A percentile compares a stretch with the other conserved stretches of the same genome.
Conservation (phyloP, 495 filamentous ascomycete species). For the Monascus purpureus region DNA sequence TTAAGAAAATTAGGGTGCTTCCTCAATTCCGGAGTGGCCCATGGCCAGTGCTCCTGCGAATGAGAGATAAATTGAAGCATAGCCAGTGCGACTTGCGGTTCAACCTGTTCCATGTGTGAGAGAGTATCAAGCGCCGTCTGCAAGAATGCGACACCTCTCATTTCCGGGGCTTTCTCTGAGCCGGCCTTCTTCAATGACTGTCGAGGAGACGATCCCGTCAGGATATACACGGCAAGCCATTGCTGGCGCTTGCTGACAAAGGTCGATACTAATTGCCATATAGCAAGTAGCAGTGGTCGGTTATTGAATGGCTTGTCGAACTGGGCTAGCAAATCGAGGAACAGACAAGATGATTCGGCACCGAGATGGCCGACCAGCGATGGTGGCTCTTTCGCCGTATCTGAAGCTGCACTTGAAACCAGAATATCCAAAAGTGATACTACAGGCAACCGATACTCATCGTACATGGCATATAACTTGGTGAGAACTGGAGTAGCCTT, state of each 20-base stretch:
- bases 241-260: slow-evolving; percentile 84
- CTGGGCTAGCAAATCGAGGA: slow-evolving; percentile 62
- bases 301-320: slow-evolving; percentile 65
- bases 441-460: slow-evolving; percentile 48
- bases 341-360: slow-evolving; percentile 64
- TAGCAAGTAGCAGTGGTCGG: slow-evolving; percentile 41
- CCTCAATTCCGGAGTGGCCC: slow-evolving; percentile 65
- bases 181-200: slow-evolving; percentile 48
- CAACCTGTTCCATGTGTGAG: slow-evolving; percentile 47
- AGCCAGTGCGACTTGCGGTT: slow-evolving; percentile 47
- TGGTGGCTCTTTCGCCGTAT: slow-evolving; percentile 54
- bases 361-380: slow-evolving; percentile 83
- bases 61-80: slow-evolving; percentile 76
- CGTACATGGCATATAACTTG: slow-evolving; percentile 61
- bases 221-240: slow-evolving; percentile 85
- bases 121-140: slow-evolving; percentile 61
- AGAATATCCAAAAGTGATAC: slow-evolving; percentile 59
- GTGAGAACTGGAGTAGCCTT: slow-evolving; percentile 60
- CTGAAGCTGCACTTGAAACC: slow-evolving; percentile 49
- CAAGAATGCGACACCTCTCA: slow-evolving; percentile 50
- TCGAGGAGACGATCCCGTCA: slow-evolving; percentile 74
- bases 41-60: slow-evolving; percentile 84
- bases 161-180: slow-evolving; percentile 17
- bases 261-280: slow-evolving; percentile 80
- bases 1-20: slow-evolving; percentile 59